Base-by-base conservation (phyloP, 495 filamentous ascomycete genomes). In the Neurospora sp. region DNA sequence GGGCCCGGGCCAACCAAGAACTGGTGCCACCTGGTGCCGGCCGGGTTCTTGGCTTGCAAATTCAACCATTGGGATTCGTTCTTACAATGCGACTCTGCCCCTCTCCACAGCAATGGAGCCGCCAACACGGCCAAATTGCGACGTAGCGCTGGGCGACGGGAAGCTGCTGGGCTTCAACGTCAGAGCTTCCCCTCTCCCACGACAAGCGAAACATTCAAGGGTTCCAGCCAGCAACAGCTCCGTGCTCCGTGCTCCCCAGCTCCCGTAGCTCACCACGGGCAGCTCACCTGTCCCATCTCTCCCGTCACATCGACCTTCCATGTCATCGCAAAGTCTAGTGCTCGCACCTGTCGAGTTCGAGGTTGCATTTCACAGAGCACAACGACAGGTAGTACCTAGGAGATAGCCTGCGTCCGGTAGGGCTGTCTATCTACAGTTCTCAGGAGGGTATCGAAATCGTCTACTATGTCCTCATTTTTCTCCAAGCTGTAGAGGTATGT, bases 71-170 rank as follows among this genome's bases (percentile, higher is more conserved):
- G 46, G 16, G n/a, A n/a, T 23, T 54, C 20, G 46, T 54, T 54
- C 46, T 54, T 6, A 54, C 46, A 54, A 12, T 54, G 46, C 46
- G 20, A 60, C 49, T 27, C 20, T 14, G n/a, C 10, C 49, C n/a
- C 49, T 60, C 49, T 14, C 49, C 20, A 60, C 49, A 60, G 49
- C 20, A 60, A 60, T 60, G 49, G 49, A 60, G 49, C 49, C 49
- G 49, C 49, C 49, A 60, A 60, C 49, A 27, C 49, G 49, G 49
- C 49, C 49, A 54, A 54, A 54, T 20, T 54, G 46, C 54, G 54
- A 66, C 54, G 27, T 46, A 73, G 72, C 72, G 72, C 72, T 73
- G 44, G 72, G 40, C 35, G 72, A 70, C 23, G 42, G 23, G 38
- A 73, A 49, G 49, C 66, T 72, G 31, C 49, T 66, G 49, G 72